These are phyloP conservation scores for Corchorus olitorius DNA, from an alignment of 345 rosid species.

Conservation along the genomic window DNA sequence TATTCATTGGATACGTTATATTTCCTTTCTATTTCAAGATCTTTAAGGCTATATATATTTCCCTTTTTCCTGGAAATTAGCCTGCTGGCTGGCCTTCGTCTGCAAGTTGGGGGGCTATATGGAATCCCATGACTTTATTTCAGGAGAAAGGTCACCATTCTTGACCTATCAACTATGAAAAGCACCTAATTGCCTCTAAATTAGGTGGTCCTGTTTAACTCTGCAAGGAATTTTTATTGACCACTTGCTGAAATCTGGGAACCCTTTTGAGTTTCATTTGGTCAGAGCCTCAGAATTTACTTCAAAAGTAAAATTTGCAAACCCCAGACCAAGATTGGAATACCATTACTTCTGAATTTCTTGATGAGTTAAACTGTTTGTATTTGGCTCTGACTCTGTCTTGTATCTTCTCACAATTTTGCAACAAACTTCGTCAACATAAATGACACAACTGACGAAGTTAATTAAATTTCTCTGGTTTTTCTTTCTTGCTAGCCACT, in stretches of 20 bases:
- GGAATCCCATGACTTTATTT: conserved; percentile 32
- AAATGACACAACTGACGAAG: too few relatives aligned
- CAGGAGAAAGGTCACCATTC: conserved; percentile 19
- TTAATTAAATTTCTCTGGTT: too few relatives aligned
- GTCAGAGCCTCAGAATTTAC: background rate
- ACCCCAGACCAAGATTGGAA: too few relatives aligned
- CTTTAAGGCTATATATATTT: conserved; percentile 9
- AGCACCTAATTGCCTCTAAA: background rate
- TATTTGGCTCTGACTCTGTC: too few relatives aligned
- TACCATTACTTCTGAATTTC: too few relatives aligned
- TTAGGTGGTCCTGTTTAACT: conserved; percentile 3
- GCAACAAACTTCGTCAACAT: too few relatives aligned
- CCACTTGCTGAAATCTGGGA: background rate
- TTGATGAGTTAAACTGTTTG: too few relatives aligned
- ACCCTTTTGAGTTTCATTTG: background rate
- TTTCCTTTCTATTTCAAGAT: conserved; percentile 31
- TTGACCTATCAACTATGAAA: conserved; percentile 11
- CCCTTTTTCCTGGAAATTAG: background rate
- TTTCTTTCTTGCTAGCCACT: too few relatives aligned
- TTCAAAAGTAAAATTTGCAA: background rate
- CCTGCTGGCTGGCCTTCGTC: conserved; percentile 6
- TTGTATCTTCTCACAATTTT: too few relatives aligned
- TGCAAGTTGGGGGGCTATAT: conserved; percentile 31
- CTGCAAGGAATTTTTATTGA: conserved; percentile 1
- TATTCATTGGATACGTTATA: conserved; percentile 5